These are phyloP conservation scores for Starmerella floricola DNA, from an alignment of 805 yeast genomes.

Conservation along the genomic window DNA sequence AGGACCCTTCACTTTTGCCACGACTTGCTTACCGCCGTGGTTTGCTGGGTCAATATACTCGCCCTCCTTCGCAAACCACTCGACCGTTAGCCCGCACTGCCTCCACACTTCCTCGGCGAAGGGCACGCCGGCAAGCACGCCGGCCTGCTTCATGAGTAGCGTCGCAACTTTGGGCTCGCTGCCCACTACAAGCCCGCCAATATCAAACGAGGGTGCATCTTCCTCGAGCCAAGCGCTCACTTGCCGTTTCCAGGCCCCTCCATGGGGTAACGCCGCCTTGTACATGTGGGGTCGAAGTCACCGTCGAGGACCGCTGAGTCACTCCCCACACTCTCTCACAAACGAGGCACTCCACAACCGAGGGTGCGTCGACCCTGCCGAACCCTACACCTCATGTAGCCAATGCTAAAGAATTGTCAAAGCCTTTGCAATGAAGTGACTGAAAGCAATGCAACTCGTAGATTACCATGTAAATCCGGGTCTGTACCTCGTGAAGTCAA, in stretches of 20 bases:
- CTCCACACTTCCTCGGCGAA: slow-evolving; percentile 74
- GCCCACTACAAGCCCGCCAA: slow-evolving; percentile 94
- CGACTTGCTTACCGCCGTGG: slow-evolving; percentile 44
- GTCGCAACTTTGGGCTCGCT: slow-evolving; percentile 56
- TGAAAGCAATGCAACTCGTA: no score
- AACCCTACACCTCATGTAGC: no score
- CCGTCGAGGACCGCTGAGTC: no score
- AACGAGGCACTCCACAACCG: no score
- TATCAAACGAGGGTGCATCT: slow-evolving; percentile 88
- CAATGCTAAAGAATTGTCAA: no score
- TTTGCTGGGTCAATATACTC: slow-evolving; percentile 36
- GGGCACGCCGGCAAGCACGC: slow-evolving; percentile 75
- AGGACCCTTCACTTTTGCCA: slow-evolving; percentile 70
- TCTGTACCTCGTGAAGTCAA: no score
- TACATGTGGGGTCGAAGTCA: slow-evolving; percentile 11
- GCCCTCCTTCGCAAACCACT: slow-evolving; percentile 72
- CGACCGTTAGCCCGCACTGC: slow-evolving; percentile 58
- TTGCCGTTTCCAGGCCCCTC: slow-evolving; percentile 71
- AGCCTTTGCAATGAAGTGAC: no score
- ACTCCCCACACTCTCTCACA: no score
- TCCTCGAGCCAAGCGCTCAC: slow-evolving; percentile 68
- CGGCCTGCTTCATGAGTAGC: slow-evolving; percentile 66
- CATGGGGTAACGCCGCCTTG: slow-evolving; percentile 42
- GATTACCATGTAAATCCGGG: no score
- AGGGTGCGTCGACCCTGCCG: no score